phyloP scores from a whole-genome alignment of 352 stramenopile genomes.

The Phytophthora tentaculata region DNA sequence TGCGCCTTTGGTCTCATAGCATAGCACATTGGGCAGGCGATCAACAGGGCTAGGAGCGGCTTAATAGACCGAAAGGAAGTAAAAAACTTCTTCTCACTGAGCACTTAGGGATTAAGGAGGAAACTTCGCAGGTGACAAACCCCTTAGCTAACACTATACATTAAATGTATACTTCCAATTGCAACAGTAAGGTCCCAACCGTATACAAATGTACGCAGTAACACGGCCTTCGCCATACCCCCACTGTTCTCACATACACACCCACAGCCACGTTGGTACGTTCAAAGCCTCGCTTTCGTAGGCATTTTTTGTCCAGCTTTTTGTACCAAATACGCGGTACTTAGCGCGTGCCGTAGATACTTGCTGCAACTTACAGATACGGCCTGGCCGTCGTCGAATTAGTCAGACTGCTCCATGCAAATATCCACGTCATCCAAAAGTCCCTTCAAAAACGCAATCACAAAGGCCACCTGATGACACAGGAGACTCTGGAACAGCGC shows the following conservation, averaged over 20 bases:
- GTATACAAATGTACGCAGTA: too few species aligned
- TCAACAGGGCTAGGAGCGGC: too few species aligned
- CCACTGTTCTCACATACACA: constrained; percentile 7
- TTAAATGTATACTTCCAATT: too few species aligned
- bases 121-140: too few species aligned
- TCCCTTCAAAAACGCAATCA: constrained; percentile 12
- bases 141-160: too few species aligned
- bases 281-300: not conserved
- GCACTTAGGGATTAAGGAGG: too few species aligned
- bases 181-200: too few species aligned
- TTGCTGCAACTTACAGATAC: constrained; percentile 8
- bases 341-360: constrained; percentile 2
- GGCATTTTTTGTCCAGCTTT: constrained; percentile 5
- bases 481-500: constrained; percentile 4
- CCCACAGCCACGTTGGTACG: constrained; percentile 1
- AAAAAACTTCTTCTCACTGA: too few species aligned
- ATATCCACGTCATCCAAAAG: constrained; percentile 4
- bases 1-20: too few species aligned
- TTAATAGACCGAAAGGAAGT: too few species aligned
- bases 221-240: too few species aligned
- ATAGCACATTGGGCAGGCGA: too few species aligned
- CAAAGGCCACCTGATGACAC: constrained; percentile 8
- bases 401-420: constrained; percentile 13
- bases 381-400: constrained; percentile 9
- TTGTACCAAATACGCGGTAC: not conserved